Conservation (phyloP, 768 basidiomycete genomes). For the Calocybe gangraenosa region DNA sequence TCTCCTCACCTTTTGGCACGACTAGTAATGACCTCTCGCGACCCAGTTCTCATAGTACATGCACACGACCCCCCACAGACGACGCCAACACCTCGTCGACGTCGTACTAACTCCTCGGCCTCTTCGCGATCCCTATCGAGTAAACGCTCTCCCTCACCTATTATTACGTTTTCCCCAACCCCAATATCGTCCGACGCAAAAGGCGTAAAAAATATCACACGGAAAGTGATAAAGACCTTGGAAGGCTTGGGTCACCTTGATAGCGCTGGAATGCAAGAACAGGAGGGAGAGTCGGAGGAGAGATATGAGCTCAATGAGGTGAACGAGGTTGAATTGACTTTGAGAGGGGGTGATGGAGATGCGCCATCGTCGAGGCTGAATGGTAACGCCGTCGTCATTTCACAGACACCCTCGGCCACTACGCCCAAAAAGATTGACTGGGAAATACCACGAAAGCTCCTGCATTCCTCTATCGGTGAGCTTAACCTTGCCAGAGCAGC, state of each 20-base stretch:
- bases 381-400: neutral
- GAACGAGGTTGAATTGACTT: conserved; percentile 20
- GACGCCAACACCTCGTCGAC: conserved; percentile 13
- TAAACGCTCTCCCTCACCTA: conserved; percentile 47
- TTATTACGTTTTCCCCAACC: conserved; percentile 36
- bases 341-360: conserved; percentile 4
- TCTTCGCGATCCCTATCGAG: conserved; percentile 16
- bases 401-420: conserved; percentile 6
- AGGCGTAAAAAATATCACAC: conserved; percentile 42
- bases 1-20: too few species aligned
- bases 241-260: conserved; percentile 42
- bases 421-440: conserved; percentile 56
- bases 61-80: conserved; percentile 16
- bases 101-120: conserved; percentile 16
- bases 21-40: conserved; percentile 19
- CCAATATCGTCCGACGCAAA: conserved; percentile 31
- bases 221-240: conserved; percentile 44
- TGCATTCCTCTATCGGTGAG: conserved; percentile 89
- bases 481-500: conserved; percentile 13
- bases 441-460: conserved; percentile 85
- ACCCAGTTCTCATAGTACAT: conserved; percentile 8
- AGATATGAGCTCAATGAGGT: conserved; percentile 23
- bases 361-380: conserved; percentile 6
- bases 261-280: conserved; percentile 28
- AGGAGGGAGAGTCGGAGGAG: conserved; percentile 25